Percentiles rank a stretch among this genome's conserved stretches.
These are phyloP conservation scores for Pleurotus ostreatus DNA, from an alignment of 768 basidiomycete species.

Conservation along the genomic window DNA sequence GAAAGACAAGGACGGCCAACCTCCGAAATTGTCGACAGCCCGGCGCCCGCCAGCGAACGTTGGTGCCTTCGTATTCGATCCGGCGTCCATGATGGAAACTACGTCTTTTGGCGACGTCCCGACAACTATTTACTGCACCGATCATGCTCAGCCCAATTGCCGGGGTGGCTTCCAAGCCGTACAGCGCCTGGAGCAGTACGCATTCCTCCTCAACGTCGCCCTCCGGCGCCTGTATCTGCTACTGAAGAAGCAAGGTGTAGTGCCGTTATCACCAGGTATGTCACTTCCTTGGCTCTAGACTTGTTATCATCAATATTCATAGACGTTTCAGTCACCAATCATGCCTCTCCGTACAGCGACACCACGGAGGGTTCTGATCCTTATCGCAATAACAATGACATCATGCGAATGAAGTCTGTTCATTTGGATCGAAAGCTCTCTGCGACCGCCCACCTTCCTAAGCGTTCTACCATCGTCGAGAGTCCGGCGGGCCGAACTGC, in stretches of 20 bases:
- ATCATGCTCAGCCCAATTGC: slow-evolving; percentile 68
- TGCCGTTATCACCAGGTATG: slow-evolving; percentile 76
- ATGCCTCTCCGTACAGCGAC: slow-evolving; percentile 26
- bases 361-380: slow-evolving; percentile 54
- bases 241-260: slow-evolving; percentile 84
- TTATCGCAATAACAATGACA: slow-evolving; percentile 84
- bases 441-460: slow-evolving; percentile 86
- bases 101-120: slow-evolving; percentile 72
- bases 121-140: slow-evolving; percentile 69
- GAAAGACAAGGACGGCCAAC: slow-evolving; percentile 48
- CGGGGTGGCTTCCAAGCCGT: slow-evolving; percentile 84
- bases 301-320: slow-evolving; percentile 7
- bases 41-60: slow-evolving; percentile 82
- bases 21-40: slow-evolving; percentile 57
- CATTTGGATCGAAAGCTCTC: slow-evolving; percentile 95
- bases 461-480: slow-evolving; percentile 93
- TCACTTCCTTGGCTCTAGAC: slow-evolving; percentile 6
- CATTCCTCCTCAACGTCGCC: slow-evolving; percentile 94
- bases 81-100: slow-evolving; percentile 64
- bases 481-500: slow-evolving; percentile 87
- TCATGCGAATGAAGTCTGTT: slow-evolving; percentile 92
- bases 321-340: slow-evolving; percentile 20
- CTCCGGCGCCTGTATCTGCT: slow-evolving; percentile 85
- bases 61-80: slow-evolving; percentile 71
- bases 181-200: slow-evolving; percentile 94